Evolutionary conservation across 176 grass and related monocot genomes (phyloP), one percentile per base, ranked within the genome.

Genomic region (Phyllostachys edulis): DNA sequence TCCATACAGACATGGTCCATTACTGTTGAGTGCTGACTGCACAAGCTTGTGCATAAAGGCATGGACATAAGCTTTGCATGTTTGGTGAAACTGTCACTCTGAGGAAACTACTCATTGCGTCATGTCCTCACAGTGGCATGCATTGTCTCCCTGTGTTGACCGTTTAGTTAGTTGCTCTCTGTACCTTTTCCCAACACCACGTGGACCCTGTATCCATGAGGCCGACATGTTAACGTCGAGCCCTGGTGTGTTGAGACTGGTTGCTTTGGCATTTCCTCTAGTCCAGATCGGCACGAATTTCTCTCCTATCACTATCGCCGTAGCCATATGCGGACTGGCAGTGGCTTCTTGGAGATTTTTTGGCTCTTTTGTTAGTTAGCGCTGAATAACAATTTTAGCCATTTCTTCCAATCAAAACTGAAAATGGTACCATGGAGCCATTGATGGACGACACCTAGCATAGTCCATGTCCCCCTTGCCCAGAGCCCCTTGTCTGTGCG

Each of bases 161-260:
- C 72, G 84, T 77, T 82, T 82, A 67, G 78, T 90, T 86, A 27
- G 83, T 90, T 90, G 83, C n/a, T 78, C 15, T 27, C 51, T 57
- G 17, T 77, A 52, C 69, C 60, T 50, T 67, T 68, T 8, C 2
- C 11, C 9, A 24, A 14, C 60, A 29, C 36, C 51, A 74, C 27
- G 67, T 90, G 89, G 84, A 68, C 79, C 79, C 61, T 57, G 79
- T 42, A 5, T 45, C 71, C 88, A 86, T 40, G 73, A 86, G 83
- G 89, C 84, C 84, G 80, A 90, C 84, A 83, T 59, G 84, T 60
- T 72, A 72, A 34, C 79, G 63, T 74, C 88, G 39, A 79, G 56
- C 40, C 45, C 24, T 45, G 81, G 75, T 13, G 75, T 27, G 45
- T 32, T 10, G 32, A 68, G 69, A 63, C 51, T 23, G 62, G 45